Base-by-base conservation (phyloP, 169 alveolate species). In the Eimeria zaria region DNA sequence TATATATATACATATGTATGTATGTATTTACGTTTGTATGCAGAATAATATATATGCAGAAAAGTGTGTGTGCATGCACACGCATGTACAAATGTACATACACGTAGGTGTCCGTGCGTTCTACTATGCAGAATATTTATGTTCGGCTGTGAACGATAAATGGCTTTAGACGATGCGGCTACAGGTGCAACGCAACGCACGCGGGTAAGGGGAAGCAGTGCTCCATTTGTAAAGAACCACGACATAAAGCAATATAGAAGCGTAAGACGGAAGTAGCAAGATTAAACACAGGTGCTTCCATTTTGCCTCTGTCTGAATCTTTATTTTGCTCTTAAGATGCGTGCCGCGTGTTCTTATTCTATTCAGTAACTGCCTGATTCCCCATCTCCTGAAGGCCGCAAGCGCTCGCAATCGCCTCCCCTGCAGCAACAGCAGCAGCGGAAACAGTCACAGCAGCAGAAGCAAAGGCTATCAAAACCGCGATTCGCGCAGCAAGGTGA, bases 381-480 rank as follows among this genome's bases (percentile, higher is more conserved):
- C 76, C 30, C 48, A 8, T 14, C 18, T 16, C 27, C 12, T 9
- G n/a, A 39, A 71, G 81, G 88, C 44, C 9, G 20, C 62, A 78
- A 24, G 14, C 39, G 44, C 64, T 2, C 27, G 64, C 64, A 48
- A 44, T 48, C 62, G 44, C 41, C 62, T 62, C 64, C 7, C 27
- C 62, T 78, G 88, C 87, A 44, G 87, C 87, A 76, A 41, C 87
- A 39, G 85, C 85, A 74, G 58, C n/a, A 78, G 64, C 88, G 46
- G 44, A 20, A 67, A 18, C 2, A 67, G 36, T 16, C 12, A 24
- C 39, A 78, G 20, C 81, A 36, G 51, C 81, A 71, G 44, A 20
- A 78, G 62, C 64, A 71, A 39, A 71, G 53, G 81, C 81, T 39
- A 78, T 62, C 48, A 46, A 44, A 39, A 22, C 62, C 64, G 1